Percentiles rank a stretch among this genome's conserved stretches.
Conservation (phyloP, 2,329 filamentous ascomycete species). For the Arthroderma uncinatum region DNA sequence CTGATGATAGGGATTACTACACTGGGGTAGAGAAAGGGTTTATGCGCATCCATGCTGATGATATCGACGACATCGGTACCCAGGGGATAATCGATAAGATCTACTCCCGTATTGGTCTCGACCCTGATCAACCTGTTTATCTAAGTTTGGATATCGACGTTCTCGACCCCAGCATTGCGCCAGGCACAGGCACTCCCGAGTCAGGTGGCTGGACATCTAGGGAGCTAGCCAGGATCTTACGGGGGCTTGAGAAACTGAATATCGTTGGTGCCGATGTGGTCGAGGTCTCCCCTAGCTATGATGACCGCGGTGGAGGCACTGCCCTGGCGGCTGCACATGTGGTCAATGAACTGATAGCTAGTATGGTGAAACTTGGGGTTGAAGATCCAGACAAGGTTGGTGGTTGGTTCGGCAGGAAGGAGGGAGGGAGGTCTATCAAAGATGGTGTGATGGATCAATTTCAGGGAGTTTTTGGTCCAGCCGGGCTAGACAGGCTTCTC, state of each 20-base stretch:
- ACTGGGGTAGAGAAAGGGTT: constrained; percentile 69
- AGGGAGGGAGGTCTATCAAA: background rate
- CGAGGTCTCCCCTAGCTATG: constrained; percentile 77
- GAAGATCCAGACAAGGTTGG: constrained; percentile 26
- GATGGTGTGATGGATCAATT: background rate
- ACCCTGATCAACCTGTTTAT: constrained; percentile 64
- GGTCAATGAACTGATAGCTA: constrained; percentile 71
- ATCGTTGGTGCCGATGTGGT: constrained; percentile 84
- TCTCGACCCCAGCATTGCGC: constrained; percentile 57
- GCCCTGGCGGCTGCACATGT: constrained; percentile 74
- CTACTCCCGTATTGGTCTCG: constrained; percentile 53
- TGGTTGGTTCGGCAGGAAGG: constrained; percentile 15
- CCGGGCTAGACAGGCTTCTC: background rate
- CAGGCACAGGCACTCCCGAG: constrained; percentile 79
- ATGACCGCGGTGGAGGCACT: constrained; percentile 68
- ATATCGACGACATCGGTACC: constrained; percentile 72
- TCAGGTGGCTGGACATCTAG: constrained; percentile 84
- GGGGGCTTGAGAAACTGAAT: constrained; percentile 69
- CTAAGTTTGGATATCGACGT: constrained; percentile 73
- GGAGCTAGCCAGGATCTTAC: constrained; percentile 71
- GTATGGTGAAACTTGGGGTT: constrained; percentile 37
- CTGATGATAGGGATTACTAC: constrained; percentile 56
- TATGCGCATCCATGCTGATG: constrained; percentile 68
- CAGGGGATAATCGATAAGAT: constrained; percentile 60
- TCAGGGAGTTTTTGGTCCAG: background rate